Evolutionary conservation across 192 early-diverging fungal genomes (phyloP).

Genomic region (Rhizoclosmatium globosum): DNA sequence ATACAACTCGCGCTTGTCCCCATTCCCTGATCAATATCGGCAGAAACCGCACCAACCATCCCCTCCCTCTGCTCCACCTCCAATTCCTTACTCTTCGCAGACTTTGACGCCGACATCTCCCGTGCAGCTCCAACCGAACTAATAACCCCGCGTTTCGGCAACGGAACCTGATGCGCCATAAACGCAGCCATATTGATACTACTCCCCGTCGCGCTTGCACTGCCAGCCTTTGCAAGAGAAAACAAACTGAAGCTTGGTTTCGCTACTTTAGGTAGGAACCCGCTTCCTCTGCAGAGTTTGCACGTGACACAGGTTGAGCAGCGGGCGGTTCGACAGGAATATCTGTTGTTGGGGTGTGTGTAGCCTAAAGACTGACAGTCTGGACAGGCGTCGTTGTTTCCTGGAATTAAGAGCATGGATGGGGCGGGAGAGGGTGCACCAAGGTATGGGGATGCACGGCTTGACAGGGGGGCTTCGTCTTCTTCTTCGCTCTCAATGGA

Average conservation of each 20-base stretch:
- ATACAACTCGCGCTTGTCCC: background rate
- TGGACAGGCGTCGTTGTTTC: background rate
- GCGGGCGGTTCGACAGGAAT: slow-evolving; percentile 15
- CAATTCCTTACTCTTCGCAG: background rate
- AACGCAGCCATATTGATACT: background rate
- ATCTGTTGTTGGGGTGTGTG: slow-evolving; percentile 14
- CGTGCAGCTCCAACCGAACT: background rate
- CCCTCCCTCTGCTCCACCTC: background rate
- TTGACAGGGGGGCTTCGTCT: slow-evolving; percentile 1
- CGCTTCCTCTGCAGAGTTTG: background rate
- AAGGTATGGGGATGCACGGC: background rate
- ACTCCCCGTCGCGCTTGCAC: background rate
- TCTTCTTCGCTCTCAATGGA: background rate
- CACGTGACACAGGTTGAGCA: slow-evolving; percentile 20
- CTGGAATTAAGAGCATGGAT: background rate
- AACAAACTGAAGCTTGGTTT: no score
- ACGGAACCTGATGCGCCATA: background rate
- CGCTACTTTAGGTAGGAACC: background rate
- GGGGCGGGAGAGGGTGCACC: background rate
- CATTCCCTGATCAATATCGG: background rate
- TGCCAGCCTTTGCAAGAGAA: no score
- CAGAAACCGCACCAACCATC: background rate
- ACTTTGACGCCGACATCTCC: background rate
- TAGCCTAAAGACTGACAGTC: slow-evolving; percentile 13
- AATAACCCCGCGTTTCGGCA: background rate